Conservation (phyloP, 1,284 basidiomycete genomes). For the Coniferiporia sulphurascens region DNA sequence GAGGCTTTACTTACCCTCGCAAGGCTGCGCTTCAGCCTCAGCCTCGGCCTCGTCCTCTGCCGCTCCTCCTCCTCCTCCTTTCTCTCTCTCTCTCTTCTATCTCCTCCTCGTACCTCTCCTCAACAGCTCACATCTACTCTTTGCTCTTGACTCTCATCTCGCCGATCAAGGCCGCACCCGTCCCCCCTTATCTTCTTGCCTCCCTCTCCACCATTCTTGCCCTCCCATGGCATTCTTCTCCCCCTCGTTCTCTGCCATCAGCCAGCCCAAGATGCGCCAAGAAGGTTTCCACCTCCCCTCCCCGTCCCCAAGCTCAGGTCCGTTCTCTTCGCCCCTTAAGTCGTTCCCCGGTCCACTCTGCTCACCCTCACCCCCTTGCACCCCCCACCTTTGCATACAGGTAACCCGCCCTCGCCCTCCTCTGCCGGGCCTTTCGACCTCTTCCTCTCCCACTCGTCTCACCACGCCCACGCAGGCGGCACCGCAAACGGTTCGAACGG, state of each 20-base stretch:
- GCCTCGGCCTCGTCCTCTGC: too few species aligned
- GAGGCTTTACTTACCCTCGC: too few species aligned
- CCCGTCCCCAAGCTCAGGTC: constrained; percentile 34
- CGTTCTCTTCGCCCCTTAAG: neutral
- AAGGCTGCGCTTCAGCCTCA: too few species aligned
- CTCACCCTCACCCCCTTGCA: neutral
- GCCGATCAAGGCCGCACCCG: too few species aligned
- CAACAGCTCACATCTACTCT: too few species aligned
- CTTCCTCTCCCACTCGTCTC: constrained; percentile 25
- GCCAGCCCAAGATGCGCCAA: constrained; percentile 41
- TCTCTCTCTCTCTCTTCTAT: too few species aligned
- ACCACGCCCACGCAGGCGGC: constrained; percentile 13
- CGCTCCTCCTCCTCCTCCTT: too few species aligned
- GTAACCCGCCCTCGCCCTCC: constrained; percentile 28
- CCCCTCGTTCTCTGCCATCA: constrained; percentile 10
- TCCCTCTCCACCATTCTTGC: too few species aligned
- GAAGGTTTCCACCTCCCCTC: constrained; percentile 62
- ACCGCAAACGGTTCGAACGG: constrained; percentile 19
- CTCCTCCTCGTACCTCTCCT: too few species aligned
- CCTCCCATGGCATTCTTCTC: constrained; percentile 16
- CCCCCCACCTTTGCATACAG: neutral
- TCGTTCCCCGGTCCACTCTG: neutral
- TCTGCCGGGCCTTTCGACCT: constrained; percentile 17
- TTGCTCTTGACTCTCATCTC: too few species aligned
- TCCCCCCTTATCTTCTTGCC: too few species aligned